A percentile compares a stretch with the other conserved stretches of the same genome.
Evolutionary conservation across 2,329 filamentous ascomycete species (phyloP).

Genomic region (Trichoderma cornu-damae): DNA sequence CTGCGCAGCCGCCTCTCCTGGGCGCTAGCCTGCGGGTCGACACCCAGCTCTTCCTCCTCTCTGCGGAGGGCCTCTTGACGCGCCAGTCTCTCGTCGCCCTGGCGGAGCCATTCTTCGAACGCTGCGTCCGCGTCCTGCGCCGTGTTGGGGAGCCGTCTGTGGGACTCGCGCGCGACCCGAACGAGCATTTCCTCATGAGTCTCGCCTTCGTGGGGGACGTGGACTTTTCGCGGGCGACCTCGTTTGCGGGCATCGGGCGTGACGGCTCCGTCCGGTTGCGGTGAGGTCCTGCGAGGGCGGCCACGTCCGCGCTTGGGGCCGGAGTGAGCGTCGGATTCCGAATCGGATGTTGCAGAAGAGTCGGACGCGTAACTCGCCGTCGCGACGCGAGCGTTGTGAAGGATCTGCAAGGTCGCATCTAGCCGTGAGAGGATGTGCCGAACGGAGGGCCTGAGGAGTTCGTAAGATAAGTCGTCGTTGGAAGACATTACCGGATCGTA

Average conservation of each 20-base stretch:
- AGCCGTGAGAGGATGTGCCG: constrained; percentile 65
- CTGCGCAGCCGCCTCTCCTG: constrained; percentile 28
- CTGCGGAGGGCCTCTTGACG: constrained; percentile 7
- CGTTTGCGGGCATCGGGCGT: constrained; percentile 23
- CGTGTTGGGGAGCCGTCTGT: constrained; percentile 29
- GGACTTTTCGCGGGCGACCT: constrained; percentile 40
- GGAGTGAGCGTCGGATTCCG: constrained; percentile 31
- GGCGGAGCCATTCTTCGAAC: constrained; percentile 33
- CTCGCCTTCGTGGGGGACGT: constrained; percentile 40
- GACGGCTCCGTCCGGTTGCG: not conserved
- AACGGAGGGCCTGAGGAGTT: constrained; percentile 61
- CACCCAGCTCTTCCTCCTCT: constrained; percentile 20
- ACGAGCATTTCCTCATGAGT: constrained; percentile 42
- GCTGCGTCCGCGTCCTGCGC: constrained; percentile 28
- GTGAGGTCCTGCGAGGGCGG: constrained; percentile 24
- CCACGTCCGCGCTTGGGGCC: constrained; percentile 26
- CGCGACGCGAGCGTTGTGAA: constrained; percentile 63
- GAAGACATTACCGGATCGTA: constrained; percentile 54
- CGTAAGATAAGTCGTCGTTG: constrained; percentile 64
- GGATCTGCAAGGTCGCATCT: constrained; percentile 61
- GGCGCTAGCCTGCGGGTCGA: constrained; percentile 22
- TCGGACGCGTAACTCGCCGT: constrained; percentile 36
- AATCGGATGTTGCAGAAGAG: constrained; percentile 37
- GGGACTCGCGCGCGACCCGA: constrained; percentile 43
- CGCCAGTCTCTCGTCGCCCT: constrained; percentile 28